phyloP scores from a whole-genome alignment of 2,329 filamentous ascomycete species.

The Ilyonectria sp. region DNA sequence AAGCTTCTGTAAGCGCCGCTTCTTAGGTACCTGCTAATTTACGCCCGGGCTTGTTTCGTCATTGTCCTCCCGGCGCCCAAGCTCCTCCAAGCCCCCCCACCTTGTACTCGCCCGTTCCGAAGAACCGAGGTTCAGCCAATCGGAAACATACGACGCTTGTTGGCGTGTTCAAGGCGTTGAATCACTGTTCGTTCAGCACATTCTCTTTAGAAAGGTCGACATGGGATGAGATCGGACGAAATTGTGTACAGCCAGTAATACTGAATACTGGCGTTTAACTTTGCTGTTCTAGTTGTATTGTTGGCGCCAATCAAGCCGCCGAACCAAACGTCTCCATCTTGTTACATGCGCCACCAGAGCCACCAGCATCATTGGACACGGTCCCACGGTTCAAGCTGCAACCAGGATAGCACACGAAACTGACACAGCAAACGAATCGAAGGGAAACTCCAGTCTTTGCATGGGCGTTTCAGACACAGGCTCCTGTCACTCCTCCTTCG shows the following conservation, averaged over 20 bases:
- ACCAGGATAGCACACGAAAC: not conserved
- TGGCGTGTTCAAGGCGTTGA: not conserved
- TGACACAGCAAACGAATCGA: not conserved
- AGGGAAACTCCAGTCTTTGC: not conserved
- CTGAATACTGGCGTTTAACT: not conserved
- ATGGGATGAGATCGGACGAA: not conserved
- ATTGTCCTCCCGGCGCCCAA: slow-evolving; percentile 5
- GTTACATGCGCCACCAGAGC: slow-evolving; percentile 16
- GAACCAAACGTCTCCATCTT: slow-evolving; percentile 8
- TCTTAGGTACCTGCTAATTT: too few species aligned
- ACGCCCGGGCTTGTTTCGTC: not conserved
- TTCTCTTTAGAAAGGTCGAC: not conserved
- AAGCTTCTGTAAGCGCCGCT: not conserved
- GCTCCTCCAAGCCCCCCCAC: not conserved
- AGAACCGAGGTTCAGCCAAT: slow-evolving; percentile 12
- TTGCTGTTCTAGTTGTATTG: not conserved
- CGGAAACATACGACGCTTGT: not conserved
- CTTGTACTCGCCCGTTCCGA: not conserved
- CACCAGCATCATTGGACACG: slow-evolving; percentile 7
- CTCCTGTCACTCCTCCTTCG: not conserved
- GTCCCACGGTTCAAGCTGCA: slow-evolving; percentile 18
- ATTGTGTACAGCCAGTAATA: too few species aligned
- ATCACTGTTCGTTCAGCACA: not conserved
- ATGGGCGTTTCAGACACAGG: too few species aligned
- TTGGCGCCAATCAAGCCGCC: slow-evolving; percentile 21